These are phyloP conservation scores for Gnomoniopsis smithogilvyi DNA, from an alignment of 2,329 filamentous ascomycete genomes.

Conservation along the genomic window DNA sequence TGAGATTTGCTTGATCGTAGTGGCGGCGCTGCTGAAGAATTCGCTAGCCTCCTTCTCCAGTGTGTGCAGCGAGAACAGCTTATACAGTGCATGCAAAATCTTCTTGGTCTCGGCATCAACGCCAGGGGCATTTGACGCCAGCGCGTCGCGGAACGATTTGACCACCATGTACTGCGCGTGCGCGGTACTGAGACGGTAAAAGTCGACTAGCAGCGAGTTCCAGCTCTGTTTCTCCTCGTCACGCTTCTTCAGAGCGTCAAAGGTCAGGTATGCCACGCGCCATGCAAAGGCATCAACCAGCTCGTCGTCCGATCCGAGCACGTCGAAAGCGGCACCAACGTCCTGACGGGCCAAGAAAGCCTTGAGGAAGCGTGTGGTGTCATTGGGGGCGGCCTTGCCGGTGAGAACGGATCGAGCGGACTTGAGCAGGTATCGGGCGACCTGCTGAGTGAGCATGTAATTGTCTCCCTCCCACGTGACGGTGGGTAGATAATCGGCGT, in stretches of 20 bases:
- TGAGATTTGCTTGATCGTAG: slow-evolving; percentile 69
- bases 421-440: slow-evolving; percentile 74
- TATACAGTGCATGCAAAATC: slow-evolving; percentile 70
- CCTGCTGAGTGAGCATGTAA: slow-evolving; percentile 80
- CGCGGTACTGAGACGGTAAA: slow-evolving; percentile 72
- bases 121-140: slow-evolving; percentile 44
- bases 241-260: slow-evolving; percentile 70
- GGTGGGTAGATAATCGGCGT: slow-evolving; percentile 70
- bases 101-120: slow-evolving; percentile 55
- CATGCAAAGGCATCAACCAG: slow-evolving; percentile 73
- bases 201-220: slow-evolving; percentile 76
- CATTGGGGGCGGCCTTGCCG: slow-evolving; percentile 57
- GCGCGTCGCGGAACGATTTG: slow-evolving; percentile 62
- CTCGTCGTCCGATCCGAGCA: slow-evolving; percentile 67
- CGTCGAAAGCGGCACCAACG: slow-evolving; percentile 70
- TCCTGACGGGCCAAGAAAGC: slow-evolving; percentile 64
- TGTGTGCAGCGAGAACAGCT: slow-evolving; percentile 69
- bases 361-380: slow-evolving; percentile 64
- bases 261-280: slow-evolving; percentile 71
- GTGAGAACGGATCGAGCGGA: slow-evolving; percentile 67
- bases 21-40: slow-evolving; percentile 68
- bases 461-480: slow-evolving; percentile 76
- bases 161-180: slow-evolving; percentile 76
- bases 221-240: slow-evolving; percentile 73
- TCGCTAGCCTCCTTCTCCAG: slow-evolving; percentile 67